Conservation (phyloP, 164 flowering plant species). For the Warburgia ugandensis region DNA sequence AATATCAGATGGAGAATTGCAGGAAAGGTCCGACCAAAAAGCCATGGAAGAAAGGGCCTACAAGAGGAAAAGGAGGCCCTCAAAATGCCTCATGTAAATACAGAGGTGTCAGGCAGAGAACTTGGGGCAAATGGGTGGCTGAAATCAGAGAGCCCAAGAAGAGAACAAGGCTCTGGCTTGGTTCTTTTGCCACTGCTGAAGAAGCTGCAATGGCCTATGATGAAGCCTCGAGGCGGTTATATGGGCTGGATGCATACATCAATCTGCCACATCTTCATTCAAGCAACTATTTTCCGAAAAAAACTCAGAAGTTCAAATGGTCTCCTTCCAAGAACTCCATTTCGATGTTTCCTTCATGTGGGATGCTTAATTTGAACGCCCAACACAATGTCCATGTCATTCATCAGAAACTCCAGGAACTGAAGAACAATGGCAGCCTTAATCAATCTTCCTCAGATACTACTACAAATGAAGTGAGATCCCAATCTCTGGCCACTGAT, state of each 20-base stretch:
- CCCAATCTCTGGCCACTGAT: slow-evolving; percentile 3
- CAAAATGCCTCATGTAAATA: slow-evolving; percentile 84
- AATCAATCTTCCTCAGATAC: slow-evolving; percentile 13
- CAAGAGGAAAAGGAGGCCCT: slow-evolving; percentile 97
- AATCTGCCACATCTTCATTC: slow-evolving; percentile 81
- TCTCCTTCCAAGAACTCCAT: slow-evolving; percentile 66
- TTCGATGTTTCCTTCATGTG: slow-evolving; percentile 68
- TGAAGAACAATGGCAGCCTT: slow-evolving; percentile 40
- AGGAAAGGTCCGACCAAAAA: slow-evolving; percentile 47
- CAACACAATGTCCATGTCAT: slow-evolving; percentile 88
- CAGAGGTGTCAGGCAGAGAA: slow-evolving; percentile 88
- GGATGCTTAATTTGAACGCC: slow-evolving; percentile 75
- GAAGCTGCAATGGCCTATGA: slow-evolving; percentile 99
- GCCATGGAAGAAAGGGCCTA: slow-evolving; percentile 96
- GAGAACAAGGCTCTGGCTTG: slow-evolving; percentile 90
- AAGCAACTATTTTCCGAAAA: slow-evolving; percentile 27
- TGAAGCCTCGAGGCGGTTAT: slow-evolving; percentile 77
- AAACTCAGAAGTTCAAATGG: slow-evolving; percentile 65
- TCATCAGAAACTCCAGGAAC: slow-evolving; percentile 83
- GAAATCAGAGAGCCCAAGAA: slow-evolving; percentile 98
- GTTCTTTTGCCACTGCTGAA: slow-evolving; percentile 92
- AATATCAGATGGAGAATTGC: slow-evolving; percentile 49
- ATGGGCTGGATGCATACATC: slow-evolving; percentile 92
- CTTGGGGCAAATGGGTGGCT: slow-evolving; percentile 99
- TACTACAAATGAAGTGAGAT: slow-evolving; percentile 13